phyloP scores from a whole-genome alignment of 140 eudicot genomes.

The Senecio squalidus region DNA sequence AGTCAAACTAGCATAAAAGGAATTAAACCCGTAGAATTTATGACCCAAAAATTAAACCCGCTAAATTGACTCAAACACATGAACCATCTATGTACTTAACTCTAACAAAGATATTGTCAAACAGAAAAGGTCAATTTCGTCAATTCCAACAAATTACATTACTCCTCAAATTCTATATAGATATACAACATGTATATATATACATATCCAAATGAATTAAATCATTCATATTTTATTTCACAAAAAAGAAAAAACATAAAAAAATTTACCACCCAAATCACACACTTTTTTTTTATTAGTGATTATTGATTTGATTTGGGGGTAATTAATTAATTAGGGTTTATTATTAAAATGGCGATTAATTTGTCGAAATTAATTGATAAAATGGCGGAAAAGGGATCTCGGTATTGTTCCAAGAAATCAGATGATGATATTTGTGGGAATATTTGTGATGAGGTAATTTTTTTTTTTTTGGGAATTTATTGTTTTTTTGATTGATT shows the following conservation, averaged over 20 bases:
- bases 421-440: conserved; percentile 79
- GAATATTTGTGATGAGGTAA: conserved; percentile 52
- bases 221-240: conserved; percentile 20
- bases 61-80: too few relatives aligned
- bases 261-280: conserved; percentile 1
- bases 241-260: conserved; percentile 9
- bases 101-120: not conserved
- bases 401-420: conserved; percentile 78
- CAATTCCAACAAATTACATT: conserved; percentile 11
- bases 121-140: conserved; percentile 22
- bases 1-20: too few relatives aligned
- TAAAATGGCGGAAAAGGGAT: conserved; percentile 83
- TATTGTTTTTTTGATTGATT: not conserved
- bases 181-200: not conserved
- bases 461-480: not conserved
- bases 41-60: too few relatives aligned
- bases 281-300: not conserved
- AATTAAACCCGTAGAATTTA: too few relatives aligned
- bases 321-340: not conserved
- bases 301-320: not conserved
- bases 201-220: not conserved
- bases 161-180: conserved; percentile 8
- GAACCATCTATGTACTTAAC: too few relatives aligned
- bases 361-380: conserved; percentile 44
- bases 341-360: conserved; percentile 9